phyloP scores from a whole-genome alignment of 176 grass and related monocot genomes.

The Triticum urartu region DNA sequence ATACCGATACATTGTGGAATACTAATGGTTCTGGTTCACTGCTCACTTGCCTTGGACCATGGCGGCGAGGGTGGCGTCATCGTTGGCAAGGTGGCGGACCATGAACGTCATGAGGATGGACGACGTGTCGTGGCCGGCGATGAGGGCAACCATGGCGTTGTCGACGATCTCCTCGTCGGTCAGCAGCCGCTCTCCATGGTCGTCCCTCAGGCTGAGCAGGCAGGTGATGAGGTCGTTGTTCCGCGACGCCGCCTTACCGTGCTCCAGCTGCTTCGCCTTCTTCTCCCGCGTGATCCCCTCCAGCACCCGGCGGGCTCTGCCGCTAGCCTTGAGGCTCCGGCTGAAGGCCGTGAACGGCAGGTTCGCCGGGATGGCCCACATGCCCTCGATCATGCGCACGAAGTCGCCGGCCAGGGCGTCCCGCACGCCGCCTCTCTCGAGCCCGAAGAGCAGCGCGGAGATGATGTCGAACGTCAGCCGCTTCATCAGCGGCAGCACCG shows the following conservation, averaged over 20 bases:
- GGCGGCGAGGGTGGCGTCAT: slow-evolving; percentile 23
- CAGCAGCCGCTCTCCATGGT: not conserved
- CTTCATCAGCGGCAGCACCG: slow-evolving; percentile 51
- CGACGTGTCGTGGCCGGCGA: slow-evolving; percentile 45
- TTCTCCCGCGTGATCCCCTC: slow-evolving; percentile 17
- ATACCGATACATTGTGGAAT: too few species aligned
- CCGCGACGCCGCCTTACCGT: not conserved
- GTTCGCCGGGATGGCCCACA: slow-evolving; percentile 50
- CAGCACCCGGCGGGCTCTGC: slow-evolving; percentile 16
- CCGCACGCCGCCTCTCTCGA: not conserved
- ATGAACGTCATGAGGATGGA: slow-evolving; percentile 60
- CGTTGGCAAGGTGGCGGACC: slow-evolving; percentile 49
- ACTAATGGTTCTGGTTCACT: not conserved
- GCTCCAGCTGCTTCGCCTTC: slow-evolving; percentile 15
- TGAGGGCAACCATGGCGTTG: slow-evolving; percentile 38
- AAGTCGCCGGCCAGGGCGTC: slow-evolving; percentile 34
- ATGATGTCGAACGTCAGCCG: slow-evolving; percentile 51
- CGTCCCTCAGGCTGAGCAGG: slow-evolving; percentile 19
- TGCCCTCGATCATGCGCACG: slow-evolving; percentile 27
- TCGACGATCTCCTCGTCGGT: slow-evolving; percentile 58
- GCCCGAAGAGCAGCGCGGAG: slow-evolving; percentile 36
- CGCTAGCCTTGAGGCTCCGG: slow-evolving; percentile 39
- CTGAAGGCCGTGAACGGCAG: slow-evolving; percentile 49
- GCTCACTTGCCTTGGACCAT: slow-evolving; percentile 33
- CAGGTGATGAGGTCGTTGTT: slow-evolving; percentile 40